Conservation (phyloP, 1,284 basidiomycete species). For the Microstroma glucosiphilum region DNA sequence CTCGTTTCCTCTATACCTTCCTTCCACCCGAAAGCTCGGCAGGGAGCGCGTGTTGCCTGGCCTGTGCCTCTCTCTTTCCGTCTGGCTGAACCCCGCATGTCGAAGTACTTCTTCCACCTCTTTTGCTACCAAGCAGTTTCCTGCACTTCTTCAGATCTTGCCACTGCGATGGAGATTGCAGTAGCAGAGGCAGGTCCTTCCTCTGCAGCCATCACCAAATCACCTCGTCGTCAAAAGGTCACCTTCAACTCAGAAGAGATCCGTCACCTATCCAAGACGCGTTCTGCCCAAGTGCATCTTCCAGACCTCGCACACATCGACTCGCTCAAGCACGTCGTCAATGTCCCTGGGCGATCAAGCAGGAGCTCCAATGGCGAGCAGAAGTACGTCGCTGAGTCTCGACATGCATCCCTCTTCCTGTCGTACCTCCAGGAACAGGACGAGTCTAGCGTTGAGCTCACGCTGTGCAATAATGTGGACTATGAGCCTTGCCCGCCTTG, state of each 20-base stretch:
- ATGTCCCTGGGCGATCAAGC: background rate
- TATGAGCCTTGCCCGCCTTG: slow-evolving; percentile 30
- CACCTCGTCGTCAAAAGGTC: background rate
- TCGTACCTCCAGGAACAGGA: slow-evolving; percentile 25
- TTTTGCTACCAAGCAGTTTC: no score
- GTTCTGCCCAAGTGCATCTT: background rate
- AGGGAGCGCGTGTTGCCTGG: no score
- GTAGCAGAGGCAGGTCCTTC: no score
- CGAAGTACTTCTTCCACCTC: no score
- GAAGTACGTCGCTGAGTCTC: background rate
- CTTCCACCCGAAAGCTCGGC: no score
- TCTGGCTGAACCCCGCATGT: no score
- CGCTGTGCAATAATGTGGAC: slow-evolving; percentile 17
- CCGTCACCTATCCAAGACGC: slow-evolving; percentile 6
- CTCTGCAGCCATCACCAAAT: no score
- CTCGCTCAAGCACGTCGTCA: background rate
- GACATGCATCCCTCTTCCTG: slow-evolving; percentile 18
- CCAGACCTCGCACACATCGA: slow-evolving; percentile 10
- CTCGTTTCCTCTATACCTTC: no score
- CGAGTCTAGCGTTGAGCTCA: slow-evolving; percentile 15
- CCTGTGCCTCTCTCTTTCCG: no score
- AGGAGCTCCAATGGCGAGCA: background rate
- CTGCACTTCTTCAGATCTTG: no score
- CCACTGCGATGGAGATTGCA: no score
- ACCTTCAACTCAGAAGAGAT: slow-evolving; percentile 11